A percentile compares a stretch with the other conserved stretches of the same genome.
Evolutionary conservation across 129 eudicot genomes (phyloP).

Genomic region (Silybum marianum): DNA sequence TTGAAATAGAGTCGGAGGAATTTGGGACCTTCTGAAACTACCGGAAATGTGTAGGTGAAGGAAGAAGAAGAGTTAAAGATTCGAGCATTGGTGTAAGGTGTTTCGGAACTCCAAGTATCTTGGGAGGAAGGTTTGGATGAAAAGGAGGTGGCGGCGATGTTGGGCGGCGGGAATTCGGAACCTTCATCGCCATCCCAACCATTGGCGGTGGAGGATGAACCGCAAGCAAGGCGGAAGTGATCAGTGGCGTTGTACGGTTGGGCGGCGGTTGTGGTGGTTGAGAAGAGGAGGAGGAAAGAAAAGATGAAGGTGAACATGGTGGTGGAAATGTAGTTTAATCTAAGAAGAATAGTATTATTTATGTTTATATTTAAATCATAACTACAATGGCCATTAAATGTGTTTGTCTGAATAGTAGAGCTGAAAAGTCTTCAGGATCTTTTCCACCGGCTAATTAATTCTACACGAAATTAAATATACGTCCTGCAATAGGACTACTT

Average conservation of each 20-base stretch:
- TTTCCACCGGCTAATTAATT: background rate
- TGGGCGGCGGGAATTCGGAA: conserved; percentile 17
- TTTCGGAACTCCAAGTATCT: background rate
- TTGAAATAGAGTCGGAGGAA: conserved; percentile 66
- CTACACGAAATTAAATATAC: too few species aligned
- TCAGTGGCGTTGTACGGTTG: conserved; percentile 19
- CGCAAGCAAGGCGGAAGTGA: conserved; percentile 23
- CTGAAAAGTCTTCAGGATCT: background rate
- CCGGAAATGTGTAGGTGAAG: conserved; percentile 46
- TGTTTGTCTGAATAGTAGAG: background rate
- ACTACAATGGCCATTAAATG: too few species aligned
- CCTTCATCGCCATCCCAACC: conserved; percentile 19
- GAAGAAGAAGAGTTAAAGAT: conserved; percentile 18
- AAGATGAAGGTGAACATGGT: conserved; percentile 29
- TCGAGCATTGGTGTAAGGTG: conserved; percentile 17
- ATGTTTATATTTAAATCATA: background rate
- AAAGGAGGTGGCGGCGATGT: background rate
- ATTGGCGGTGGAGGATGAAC: conserved; percentile 3
- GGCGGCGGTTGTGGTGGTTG: background rate
- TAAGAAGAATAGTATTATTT: background rate
- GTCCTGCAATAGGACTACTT: too few species aligned
- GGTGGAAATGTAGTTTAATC: background rate
- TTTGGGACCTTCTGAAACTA: conserved; percentile 39
- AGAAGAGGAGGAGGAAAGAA: conserved; percentile 13
- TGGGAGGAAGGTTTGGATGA: background rate